Conservation (phyloP, 768 basidiomycete species). For the Hericium alpestre region DNA sequence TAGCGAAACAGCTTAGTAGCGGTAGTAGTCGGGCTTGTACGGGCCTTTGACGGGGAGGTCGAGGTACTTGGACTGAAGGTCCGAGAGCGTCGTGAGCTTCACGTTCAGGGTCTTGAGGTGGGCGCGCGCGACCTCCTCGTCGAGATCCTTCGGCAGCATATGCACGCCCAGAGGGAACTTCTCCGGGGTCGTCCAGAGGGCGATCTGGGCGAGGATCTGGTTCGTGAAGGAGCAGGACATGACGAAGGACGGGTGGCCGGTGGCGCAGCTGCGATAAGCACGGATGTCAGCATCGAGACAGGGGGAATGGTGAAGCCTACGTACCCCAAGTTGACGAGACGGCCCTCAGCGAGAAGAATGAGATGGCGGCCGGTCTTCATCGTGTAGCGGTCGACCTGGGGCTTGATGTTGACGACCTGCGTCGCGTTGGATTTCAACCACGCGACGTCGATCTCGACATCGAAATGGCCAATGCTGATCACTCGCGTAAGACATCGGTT, state of each 20-base stretch:
- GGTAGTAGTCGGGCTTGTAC: slow-evolving; percentile 67
- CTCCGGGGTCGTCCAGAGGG: slow-evolving; percentile 87
- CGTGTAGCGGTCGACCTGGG: slow-evolving; percentile 97
- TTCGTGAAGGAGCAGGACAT: slow-evolving; percentile 99
- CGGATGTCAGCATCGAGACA: slow-evolving; percentile 4
- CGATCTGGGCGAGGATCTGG: slow-evolving; percentile 97
- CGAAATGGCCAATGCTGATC: slow-evolving; percentile 73
- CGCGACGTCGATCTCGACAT: slow-evolving; percentile 90
- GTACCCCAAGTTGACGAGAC: slow-evolving; percentile 95
- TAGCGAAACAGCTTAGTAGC: slow-evolving; percentile 32
- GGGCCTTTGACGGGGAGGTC: slow-evolving; percentile 80
- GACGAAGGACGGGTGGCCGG: slow-evolving; percentile 98
- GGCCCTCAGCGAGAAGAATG: slow-evolving; percentile 95
- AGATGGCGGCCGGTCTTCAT: slow-evolving; percentile 88
- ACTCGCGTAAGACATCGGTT: slow-evolving; percentile 1
- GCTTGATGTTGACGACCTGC: slow-evolving; percentile 83
- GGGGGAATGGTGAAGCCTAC: slow-evolving; percentile 14
- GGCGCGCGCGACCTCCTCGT: slow-evolving; percentile 97
- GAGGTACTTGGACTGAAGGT: slow-evolving; percentile 80
- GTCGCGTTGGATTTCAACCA: slow-evolving; percentile 94
- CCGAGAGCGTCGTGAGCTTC: slow-evolving; percentile 72
- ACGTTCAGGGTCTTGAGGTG: slow-evolving; percentile 88
- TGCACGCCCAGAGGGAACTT: slow-evolving; percentile 96
- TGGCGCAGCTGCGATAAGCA: slow-evolving; percentile 61
- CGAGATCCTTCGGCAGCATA: slow-evolving; percentile 96